A percentile compares a stretch with the other conserved stretches of the same genome.
phyloP scores from a whole-genome alignment of 495 filamentous ascomycete genomes.

The Aspergillus carlsbadensis region DNA sequence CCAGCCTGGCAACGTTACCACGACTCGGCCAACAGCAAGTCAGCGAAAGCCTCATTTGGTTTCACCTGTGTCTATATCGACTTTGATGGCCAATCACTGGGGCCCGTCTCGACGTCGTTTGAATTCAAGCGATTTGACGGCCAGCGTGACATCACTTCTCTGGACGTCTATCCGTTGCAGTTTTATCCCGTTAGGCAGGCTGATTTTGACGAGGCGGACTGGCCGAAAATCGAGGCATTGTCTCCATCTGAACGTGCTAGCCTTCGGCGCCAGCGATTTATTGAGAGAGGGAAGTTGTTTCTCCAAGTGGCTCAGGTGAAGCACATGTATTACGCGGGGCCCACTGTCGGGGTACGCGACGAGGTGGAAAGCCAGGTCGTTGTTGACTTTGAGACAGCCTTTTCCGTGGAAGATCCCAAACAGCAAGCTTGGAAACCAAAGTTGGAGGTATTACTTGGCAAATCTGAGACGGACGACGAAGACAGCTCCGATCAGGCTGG shows the following conservation, averaged over 20 bases:
- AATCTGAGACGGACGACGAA: too few relatives aligned
- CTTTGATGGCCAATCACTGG: conserved; percentile 17
- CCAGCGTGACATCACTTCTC: conserved; percentile 28
- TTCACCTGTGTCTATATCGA: too few relatives aligned
- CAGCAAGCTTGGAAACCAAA: conserved; percentile 15
- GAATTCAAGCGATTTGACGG: conserved; percentile 33
- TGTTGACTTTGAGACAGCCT: conserved; percentile 48
- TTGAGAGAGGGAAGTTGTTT: conserved; percentile 31
- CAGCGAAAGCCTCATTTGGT: neutral
- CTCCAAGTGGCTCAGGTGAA: conserved; percentile 26
- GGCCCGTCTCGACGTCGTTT: conserved; percentile 31
- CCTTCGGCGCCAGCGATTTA: neutral
- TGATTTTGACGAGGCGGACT: conserved; percentile 12
- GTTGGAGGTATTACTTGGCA: neutral
- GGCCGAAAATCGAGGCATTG: neutral
- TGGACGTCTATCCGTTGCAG: conserved; percentile 36
- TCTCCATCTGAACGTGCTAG: too few relatives aligned
- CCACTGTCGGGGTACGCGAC: conserved; percentile 36
- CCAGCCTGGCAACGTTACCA: conserved; percentile 5
- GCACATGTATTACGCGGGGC: conserved; percentile 44
- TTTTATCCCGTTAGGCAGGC: conserved; percentile 18
- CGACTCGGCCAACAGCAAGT: conserved; percentile 9
- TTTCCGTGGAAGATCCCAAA: conserved; percentile 11
- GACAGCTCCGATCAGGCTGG: too few relatives aligned
- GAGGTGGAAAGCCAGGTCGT: conserved; percentile 50